These are phyloP conservation scores for Nothophoma quercina DNA, from an alignment of 2,329 filamentous ascomycete genomes.

Conservation along the genomic window DNA sequence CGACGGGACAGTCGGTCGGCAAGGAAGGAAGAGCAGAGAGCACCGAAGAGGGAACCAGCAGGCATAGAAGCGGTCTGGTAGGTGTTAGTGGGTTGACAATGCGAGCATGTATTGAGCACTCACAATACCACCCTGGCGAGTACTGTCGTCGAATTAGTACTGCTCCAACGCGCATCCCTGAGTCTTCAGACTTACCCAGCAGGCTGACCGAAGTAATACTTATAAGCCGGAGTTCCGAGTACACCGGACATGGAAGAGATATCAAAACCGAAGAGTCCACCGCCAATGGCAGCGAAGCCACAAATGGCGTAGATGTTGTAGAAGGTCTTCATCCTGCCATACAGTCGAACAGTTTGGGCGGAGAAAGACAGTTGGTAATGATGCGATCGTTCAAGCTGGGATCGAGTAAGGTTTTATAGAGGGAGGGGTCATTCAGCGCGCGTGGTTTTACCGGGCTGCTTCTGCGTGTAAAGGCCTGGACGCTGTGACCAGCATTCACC, in stretches of 20 bases:
- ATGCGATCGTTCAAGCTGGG: slow-evolving; percentile 4
- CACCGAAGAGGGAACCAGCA: slow-evolving; percentile 58
- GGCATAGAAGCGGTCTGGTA: slow-evolving; percentile 56
- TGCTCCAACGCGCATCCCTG: too few species aligned
- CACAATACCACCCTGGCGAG: slow-evolving; percentile 51
- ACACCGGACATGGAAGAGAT: slow-evolving; percentile 52
- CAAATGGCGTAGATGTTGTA: slow-evolving; percentile 66
- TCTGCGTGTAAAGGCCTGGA: slow-evolving; percentile 20
- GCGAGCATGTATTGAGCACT: slow-evolving; percentile 42
- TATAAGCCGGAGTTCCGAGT: slow-evolving; percentile 44
- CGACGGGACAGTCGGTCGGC: slow-evolving; percentile 56
- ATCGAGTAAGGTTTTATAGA: slow-evolving; percentile 19
- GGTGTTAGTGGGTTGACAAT: not conserved
- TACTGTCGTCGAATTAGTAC: too few species aligned
- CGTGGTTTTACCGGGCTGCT: slow-evolving; percentile 26
- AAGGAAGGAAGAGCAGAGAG: slow-evolving; percentile 55
- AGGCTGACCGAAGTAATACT: slow-evolving; percentile 48
- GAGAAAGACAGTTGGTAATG: slow-evolving; percentile 8
- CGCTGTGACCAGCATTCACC: slow-evolving; percentile 20
- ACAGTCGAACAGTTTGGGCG: slow-evolving; percentile 17
- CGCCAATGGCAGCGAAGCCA: slow-evolving; percentile 66
- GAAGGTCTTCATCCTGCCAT: slow-evolving; percentile 46
- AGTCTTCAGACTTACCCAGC: too few species aligned
- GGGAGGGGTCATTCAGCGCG: slow-evolving; percentile 11
- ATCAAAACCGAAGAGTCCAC: slow-evolving; percentile 51